These are phyloP conservation scores for Chernovozyma sophiae-reginae DNA, from an alignment of 1,139 yeast genomes.

Conservation along the genomic window DNA sequence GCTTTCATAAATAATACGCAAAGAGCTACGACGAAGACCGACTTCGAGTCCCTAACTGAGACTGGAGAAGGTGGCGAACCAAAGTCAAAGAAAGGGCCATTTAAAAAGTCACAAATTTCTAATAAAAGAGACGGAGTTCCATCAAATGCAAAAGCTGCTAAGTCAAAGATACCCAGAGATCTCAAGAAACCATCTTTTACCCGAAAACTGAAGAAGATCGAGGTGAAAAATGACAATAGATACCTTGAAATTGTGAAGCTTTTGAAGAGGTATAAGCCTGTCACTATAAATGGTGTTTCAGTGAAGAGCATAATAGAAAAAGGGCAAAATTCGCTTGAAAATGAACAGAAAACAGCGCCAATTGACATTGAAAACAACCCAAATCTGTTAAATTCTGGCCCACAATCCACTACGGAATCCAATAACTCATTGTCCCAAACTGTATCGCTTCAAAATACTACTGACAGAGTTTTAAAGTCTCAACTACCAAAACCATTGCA, in stretches of 20 bases:
- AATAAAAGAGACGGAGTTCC: neutral
- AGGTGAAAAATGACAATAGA: slow-evolving; percentile 12
- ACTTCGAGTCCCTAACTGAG: too few species aligned
- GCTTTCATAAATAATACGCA: too few species aligned
- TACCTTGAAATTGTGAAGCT: slow-evolving; percentile 26
- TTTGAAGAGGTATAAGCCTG: slow-evolving; percentile 23
- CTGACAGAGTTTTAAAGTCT: neutral
- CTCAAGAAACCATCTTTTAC: neutral
- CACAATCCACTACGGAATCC: neutral
- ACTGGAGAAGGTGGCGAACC: too few species aligned
- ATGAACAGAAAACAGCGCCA: slow-evolving; percentile 1
- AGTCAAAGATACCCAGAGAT: neutral
- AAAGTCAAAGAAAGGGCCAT: neutral
- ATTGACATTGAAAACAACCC: neutral
- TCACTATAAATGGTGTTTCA: slow-evolving; percentile 32
- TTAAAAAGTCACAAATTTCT: too few species aligned
- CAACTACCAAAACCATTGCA: neutral
- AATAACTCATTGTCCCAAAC: neutral
- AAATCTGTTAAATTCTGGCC: too few species aligned
- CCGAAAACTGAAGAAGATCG: slow-evolving; percentile 6
- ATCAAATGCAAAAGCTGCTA: neutral
- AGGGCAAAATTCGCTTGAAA: neutral
- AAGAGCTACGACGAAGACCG: too few species aligned
- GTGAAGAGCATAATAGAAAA: slow-evolving; percentile 17
- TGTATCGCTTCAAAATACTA: neutral